Percentiles rank a stretch among this genome's conserved stretches.
These are phyloP conservation scores for Ajuga chamaepitys DNA, from an alignment of 257 asterid species.

Conservation along the genomic window DNA sequence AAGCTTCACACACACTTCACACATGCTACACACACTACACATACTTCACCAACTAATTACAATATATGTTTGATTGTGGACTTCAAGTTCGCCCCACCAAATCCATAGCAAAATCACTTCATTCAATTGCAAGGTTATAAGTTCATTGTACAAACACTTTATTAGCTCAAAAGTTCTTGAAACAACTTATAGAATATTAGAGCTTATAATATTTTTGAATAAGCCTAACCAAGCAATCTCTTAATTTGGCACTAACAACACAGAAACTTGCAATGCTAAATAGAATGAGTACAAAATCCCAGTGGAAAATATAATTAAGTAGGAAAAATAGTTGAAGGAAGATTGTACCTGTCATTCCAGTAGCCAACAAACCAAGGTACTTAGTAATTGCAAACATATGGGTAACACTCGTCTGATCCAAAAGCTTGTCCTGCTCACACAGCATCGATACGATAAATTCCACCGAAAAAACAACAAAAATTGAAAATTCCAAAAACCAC, in stretches of 20 bases:
- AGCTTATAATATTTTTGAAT: no score
- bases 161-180: no score
- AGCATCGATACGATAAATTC: constrained; percentile 2
- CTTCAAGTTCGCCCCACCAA: no score
- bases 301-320: not conserved
- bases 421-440: constrained; percentile 84
- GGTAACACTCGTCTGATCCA: constrained; percentile 93
- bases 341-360: constrained; percentile 83
- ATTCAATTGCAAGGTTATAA: no score
- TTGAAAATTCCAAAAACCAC: not conserved
- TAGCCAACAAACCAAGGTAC: constrained; percentile 82
- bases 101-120: no score
- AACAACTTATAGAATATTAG: no score
- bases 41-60: no score
- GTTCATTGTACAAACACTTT: no score
- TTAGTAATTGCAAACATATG: constrained; percentile 83
- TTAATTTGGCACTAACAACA: not conserved
- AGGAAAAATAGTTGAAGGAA: not conserved
- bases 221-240: no score
- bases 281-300: not conserved
- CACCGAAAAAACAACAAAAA: not conserved
- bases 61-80: no score
- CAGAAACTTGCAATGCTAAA: not conserved
- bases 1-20: no score
- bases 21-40: no score